Evolutionary conservation across 2,329 filamentous ascomycete species (phyloP).

Genomic region (Aspergillus viridinutans): DNA sequence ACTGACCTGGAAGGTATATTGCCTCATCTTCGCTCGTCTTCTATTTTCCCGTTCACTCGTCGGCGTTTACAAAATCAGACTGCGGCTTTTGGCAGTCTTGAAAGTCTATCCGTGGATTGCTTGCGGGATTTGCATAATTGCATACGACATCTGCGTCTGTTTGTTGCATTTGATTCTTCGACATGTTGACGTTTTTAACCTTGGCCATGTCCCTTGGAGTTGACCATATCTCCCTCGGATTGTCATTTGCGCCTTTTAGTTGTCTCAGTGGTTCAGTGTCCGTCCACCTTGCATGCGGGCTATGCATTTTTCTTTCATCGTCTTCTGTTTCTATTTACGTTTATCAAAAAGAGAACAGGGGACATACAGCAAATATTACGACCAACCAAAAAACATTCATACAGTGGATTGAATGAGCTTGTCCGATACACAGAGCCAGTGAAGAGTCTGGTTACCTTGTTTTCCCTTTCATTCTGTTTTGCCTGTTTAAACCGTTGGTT

Average conservation of each 20-base stretch:
- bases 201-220: conserved; percentile 1
- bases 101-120: conserved; percentile 12
- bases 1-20: conserved; percentile 17
- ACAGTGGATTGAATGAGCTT: neutral
- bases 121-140: conserved; percentile 19
- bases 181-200: conserved; percentile 7
- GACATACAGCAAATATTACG: conserved; percentile 5
- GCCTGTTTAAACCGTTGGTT: conserved; percentile 9
- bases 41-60: conserved; percentile 16
- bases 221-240: conserved; percentile 1
- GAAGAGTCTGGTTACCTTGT: neutral
- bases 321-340: neutral
- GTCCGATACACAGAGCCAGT: conserved; percentile 1
- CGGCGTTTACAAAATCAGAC: conserved; percentile 22
- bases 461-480: conserved; percentile 8
- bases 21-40: conserved; percentile 5
- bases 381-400: neutral
- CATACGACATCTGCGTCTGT: conserved; percentile 12
- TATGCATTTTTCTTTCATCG: conserved; percentile 1
- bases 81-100: conserved; percentile 16
- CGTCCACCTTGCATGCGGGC: conserved; percentile 1
- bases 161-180: conserved; percentile 5
- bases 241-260: neutral
- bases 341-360: conserved; percentile 1
- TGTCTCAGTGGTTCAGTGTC: conserved; percentile 2